Conservation (phyloP, 257 asterid genomes). For the Lycium ferocissimum region DNA sequence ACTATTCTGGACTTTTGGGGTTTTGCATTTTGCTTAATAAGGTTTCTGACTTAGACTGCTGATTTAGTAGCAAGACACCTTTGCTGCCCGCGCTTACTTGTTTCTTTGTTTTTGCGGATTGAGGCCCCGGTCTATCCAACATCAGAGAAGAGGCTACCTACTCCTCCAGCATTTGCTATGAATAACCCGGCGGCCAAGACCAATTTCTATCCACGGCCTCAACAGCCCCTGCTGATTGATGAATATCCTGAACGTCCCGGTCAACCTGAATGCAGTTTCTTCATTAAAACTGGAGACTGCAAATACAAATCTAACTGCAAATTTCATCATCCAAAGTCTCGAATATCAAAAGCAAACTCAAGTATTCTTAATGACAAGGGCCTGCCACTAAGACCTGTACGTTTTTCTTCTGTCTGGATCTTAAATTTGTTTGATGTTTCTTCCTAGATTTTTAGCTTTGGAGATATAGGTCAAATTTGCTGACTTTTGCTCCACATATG, state of each 20-base stretch:
- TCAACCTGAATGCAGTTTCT: slow-evolving; percentile 88
- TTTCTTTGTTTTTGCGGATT: slow-evolving; percentile 40
- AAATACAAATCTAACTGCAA: slow-evolving; percentile 83
- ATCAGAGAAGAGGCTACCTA: slow-evolving; percentile 84
- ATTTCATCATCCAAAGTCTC: slow-evolving; percentile 84
- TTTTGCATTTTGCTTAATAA: background rate
- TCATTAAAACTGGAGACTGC: slow-evolving; percentile 89
- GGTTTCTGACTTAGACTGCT: background rate
- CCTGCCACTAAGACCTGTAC: slow-evolving; percentile 95
- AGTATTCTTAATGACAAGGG: slow-evolving; percentile 79
- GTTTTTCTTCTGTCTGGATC: slow-evolving; percentile 39
- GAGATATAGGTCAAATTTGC: background rate
- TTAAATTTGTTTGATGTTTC: slow-evolving; percentile 12
- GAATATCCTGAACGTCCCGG: slow-evolving; percentile 93
- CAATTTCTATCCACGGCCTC: slow-evolving; percentile 56
- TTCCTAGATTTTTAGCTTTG: background rate
- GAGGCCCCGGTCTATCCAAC: slow-evolving; percentile 64
- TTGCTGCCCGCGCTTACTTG: slow-evolving; percentile 41
- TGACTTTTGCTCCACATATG: background rate
- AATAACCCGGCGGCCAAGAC: slow-evolving; percentile 54
- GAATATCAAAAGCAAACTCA: slow-evolving; percentile 46
- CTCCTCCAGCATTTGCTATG: slow-evolving; percentile 89
- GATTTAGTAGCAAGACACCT: slow-evolving; percentile 1
- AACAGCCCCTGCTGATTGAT: slow-evolving; percentile 51
- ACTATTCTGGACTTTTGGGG: background rate